A percentile compares a stretch with the other conserved stretches of the same genome.
Evolutionary conservation across 345 rosid species (phyloP).

Genomic region (Rhodamnia rubescens): DNA sequence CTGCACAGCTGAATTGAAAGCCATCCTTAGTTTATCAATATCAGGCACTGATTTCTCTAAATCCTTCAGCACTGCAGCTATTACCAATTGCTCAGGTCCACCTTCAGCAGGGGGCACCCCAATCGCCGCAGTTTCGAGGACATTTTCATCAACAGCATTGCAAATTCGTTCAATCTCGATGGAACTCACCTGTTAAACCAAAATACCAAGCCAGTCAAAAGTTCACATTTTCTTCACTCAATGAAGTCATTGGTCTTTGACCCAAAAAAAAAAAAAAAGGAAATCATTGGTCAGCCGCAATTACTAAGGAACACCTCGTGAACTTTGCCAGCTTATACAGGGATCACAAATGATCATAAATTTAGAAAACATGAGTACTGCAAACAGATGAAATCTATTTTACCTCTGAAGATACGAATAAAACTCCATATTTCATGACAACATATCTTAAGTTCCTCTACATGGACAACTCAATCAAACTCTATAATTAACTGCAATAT

Average conservation of each 20-base stretch:
- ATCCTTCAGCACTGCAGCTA: constrained; percentile 66
- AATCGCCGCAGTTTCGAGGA: constrained; percentile 91
- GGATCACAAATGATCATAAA: neutral
- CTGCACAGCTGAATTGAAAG: constrained; percentile 77
- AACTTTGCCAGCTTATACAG: neutral
- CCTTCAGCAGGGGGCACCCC: constrained; percentile 88
- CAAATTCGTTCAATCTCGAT: constrained; percentile 86
- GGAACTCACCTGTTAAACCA: constrained; percentile 65
- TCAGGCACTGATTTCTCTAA: constrained; percentile 14
- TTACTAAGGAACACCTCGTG: neutral
- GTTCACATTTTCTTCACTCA: neutral
- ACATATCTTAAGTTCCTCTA: neutral
- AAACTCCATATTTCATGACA: neutral
- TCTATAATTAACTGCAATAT: too few species aligned
- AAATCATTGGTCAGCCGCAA: neutral
- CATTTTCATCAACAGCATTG: constrained; percentile 43
- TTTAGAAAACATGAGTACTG: neutral
- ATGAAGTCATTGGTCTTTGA: neutral
- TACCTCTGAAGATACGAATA: neutral
- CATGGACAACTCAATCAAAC: neutral
- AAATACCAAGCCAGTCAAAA: neutral
- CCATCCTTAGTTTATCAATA: constrained; percentile 39
- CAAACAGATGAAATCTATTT: neutral
- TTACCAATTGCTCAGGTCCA: constrained; percentile 77
- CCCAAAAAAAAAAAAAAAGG: too few species aligned